These are phyloP conservation scores for Vitis vinifera DNA, from an alignment of 164 flowering plant genomes.

Conservation along the genomic window DNA sequence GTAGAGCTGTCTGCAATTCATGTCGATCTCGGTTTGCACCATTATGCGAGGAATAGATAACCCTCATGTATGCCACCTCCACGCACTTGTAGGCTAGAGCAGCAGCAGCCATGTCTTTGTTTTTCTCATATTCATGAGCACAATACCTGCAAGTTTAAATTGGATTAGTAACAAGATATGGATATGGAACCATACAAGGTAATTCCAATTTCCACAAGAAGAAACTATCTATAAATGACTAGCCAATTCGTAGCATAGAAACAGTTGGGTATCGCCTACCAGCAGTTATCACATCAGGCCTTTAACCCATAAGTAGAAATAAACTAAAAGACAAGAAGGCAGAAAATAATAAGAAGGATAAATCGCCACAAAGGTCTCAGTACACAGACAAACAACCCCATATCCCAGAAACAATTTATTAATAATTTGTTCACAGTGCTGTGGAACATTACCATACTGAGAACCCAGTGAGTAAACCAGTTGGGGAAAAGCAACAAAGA, in stretches of 20 bases:
- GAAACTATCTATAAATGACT: no score
- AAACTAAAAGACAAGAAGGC: no score
- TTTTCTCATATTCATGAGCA: constrained; percentile 79
- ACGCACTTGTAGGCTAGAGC: constrained; percentile 92
- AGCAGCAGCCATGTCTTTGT: constrained; percentile 80
- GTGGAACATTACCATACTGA: no score
- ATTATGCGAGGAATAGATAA: constrained; percentile 53
- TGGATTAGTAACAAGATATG: background rate
- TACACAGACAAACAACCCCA: background rate
- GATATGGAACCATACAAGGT: background rate
- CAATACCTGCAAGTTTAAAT: constrained; percentile 52
- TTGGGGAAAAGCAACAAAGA: no score
- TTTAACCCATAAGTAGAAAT: no score
- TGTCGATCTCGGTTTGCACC: constrained; percentile 53
- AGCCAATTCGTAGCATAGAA: background rate
- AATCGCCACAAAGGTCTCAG: background rate
- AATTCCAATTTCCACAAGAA: background rate
- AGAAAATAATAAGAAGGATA: background rate
- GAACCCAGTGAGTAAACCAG: no score
- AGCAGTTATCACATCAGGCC: background rate
- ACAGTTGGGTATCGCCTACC: background rate
- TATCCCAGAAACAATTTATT: background rate
- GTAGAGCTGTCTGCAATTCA: constrained; percentile 67
- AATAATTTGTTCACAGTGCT: no score
- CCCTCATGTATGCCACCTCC: constrained; percentile 90